Evolutionary conservation across 2,329 filamentous ascomycete genomes (phyloP).

Genomic region (Talaromyces verruculosus): DNA sequence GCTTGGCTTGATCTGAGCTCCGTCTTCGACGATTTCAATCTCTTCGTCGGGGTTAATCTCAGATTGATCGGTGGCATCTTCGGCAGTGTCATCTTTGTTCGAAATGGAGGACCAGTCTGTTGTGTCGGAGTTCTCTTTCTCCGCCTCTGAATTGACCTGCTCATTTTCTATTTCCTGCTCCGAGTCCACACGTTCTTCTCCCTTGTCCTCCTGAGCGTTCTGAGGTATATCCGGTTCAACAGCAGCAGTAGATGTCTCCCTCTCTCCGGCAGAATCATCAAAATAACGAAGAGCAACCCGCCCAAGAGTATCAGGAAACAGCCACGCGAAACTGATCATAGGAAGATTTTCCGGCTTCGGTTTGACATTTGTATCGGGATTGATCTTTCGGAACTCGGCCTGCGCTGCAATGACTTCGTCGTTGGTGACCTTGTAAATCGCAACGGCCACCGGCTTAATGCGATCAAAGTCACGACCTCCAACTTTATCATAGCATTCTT

Average conservation of each 20-base stretch:
- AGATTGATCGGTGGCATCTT: background rate
- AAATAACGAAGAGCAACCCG: constrained; percentile 59
- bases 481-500: constrained; percentile 64
- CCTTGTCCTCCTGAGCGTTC: background rate
- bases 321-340: constrained; percentile 90
- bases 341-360: constrained; percentile 57
- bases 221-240: background rate
- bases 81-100: background rate
- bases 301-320: constrained; percentile 73
- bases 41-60: background rate
- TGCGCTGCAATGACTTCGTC: constrained; percentile 65
- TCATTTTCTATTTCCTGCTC: background rate
- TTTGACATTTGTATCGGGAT: constrained; percentile 23
- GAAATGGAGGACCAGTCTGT: background rate
- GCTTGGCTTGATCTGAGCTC: constrained; percentile 28
- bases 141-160: background rate
- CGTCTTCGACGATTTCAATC: constrained; percentile 9
- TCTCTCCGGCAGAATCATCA: constrained; percentile 22
- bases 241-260: background rate
- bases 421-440: constrained; percentile 83
- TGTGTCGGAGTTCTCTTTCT: background rate
- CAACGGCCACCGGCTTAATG: constrained; percentile 72
- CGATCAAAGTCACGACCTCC: constrained; percentile 59
- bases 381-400: constrained; percentile 46
- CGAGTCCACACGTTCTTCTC: background rate